Evolutionary conservation across 345 rosid species (phyloP).

Genomic region (Iberis pinnata): DNA sequence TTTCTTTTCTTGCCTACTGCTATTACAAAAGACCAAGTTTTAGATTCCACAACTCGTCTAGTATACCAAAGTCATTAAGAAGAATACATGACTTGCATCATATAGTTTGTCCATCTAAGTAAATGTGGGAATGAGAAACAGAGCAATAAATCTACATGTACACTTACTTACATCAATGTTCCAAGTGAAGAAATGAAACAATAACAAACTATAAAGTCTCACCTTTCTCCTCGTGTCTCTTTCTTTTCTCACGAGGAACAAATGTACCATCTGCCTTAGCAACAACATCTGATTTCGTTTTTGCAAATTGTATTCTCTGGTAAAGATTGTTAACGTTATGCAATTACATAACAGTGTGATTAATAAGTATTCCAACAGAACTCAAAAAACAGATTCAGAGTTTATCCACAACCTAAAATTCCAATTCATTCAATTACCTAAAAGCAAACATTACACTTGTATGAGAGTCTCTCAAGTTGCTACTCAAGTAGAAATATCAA

Average conservation of each 20-base stretch:
- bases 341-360: neutral
- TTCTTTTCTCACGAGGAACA: conserved; percentile 90
- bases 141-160: neutral
- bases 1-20: conserved; percentile 69
- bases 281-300: conserved; percentile 83
- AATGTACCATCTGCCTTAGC: conserved; percentile 98
- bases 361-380: neutral
- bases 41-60: conserved; percentile 4
- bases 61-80: too few relatives aligned
- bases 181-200: neutral
- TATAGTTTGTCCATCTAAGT: too few relatives aligned
- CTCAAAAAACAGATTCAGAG: too few relatives aligned
- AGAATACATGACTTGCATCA: too few relatives aligned
- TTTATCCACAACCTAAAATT: too few relatives aligned
- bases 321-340: neutral
- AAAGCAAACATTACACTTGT: too few relatives aligned
- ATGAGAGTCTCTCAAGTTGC: too few relatives aligned
- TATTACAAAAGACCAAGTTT: neutral
- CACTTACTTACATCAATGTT: neutral
- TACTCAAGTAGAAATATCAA: too few relatives aligned
- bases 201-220: neutral
- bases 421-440: neutral
- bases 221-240: conserved; percentile 96
- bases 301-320: conserved; percentile 94
- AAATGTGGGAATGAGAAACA: neutral